Percentiles rank a stretch among this genome's conserved stretches.
Conservation (phyloP, 768 basidiomycete species). For the Pleurotus pulmonarius region DNA sequence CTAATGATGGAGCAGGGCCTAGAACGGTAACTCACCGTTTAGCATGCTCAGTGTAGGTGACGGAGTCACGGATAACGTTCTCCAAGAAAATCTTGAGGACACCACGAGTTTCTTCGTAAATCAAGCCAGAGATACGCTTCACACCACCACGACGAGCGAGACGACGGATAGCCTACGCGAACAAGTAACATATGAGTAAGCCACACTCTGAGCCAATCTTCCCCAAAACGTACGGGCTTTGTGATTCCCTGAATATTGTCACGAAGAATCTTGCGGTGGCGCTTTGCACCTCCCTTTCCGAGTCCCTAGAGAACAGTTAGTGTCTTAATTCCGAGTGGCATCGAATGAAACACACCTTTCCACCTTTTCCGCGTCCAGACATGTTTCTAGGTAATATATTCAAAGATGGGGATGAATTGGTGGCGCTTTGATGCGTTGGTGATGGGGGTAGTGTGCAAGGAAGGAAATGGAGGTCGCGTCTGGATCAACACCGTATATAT, state of each 20-base stretch:
- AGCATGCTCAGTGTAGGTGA: constrained; percentile 92
- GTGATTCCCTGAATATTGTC: constrained; percentile 73
- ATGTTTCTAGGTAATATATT: constrained; percentile 32
- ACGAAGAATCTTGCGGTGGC: constrained; percentile 77
- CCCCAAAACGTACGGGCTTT: not conserved
- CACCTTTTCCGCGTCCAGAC: constrained; percentile 80
- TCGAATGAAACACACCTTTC: constrained; percentile 43
- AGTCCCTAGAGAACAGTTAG: constrained; percentile 45
- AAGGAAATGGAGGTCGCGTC: not conserved
- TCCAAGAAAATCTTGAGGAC: constrained; percentile 72
- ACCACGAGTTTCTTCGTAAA: constrained; percentile 82
- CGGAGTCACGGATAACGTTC: constrained; percentile 85
- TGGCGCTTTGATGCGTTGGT: not conserved
- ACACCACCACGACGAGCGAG: constrained; percentile 84
- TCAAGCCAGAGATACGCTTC: constrained; percentile 72
- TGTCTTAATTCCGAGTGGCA: not conserved
- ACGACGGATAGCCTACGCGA: constrained; percentile 73
- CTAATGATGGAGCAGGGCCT: not conserved
- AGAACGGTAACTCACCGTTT: constrained; percentile 49
- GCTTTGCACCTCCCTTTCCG: constrained; percentile 78
- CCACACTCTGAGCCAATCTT: constrained; percentile 7
- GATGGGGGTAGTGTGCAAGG: not conserved
- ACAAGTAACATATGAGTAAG: constrained; percentile 23
- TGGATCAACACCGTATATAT: not conserved
- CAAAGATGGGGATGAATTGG: not conserved